A percentile compares a stretch with the other conserved stretches of the same genome.
Evolutionary conservation across 352 stramenopile genomes (phyloP).

Genomic region (Phytophthora kernoviae): DNA sequence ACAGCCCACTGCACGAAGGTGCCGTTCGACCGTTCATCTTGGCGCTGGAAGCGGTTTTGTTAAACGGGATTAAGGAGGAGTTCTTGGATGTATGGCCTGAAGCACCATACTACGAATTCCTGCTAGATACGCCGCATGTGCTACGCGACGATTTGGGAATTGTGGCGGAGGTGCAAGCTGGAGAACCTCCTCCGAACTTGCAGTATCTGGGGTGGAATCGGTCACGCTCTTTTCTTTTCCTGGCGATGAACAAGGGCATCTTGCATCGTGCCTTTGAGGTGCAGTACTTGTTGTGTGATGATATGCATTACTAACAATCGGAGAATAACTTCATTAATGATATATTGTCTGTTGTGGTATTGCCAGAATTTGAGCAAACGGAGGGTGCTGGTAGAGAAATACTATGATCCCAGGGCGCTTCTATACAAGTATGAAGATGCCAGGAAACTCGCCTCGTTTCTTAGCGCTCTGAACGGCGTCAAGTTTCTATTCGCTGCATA

Average conservation of each 20-base stretch:
- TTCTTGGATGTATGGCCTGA: conserved; percentile 64
- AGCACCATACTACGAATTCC: conserved; percentile 73
- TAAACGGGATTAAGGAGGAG: conserved; percentile 68
- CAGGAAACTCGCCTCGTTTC: conserved; percentile 52
- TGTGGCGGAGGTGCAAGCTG: conserved; percentile 52
- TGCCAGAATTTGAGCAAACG: conserved; percentile 73
- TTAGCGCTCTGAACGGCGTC: conserved; percentile 77
- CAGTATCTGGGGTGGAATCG: conserved; percentile 67
- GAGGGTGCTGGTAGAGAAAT: conserved; percentile 59
- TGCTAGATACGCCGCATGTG: conserved; percentile 62
- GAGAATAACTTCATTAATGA: too few relatives aligned
- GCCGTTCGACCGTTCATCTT: conserved; percentile 62
- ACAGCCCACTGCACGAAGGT: conserved; percentile 78
- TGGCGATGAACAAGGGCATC: conserved; percentile 78
- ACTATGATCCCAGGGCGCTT: conserved; percentile 62
- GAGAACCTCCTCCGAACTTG: conserved; percentile 38
- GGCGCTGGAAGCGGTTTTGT: conserved; percentile 65
- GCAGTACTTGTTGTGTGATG: conserved; percentile 1
- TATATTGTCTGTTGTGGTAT: not conserved
- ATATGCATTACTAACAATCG: too few relatives aligned
- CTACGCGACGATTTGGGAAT: conserved; percentile 73
- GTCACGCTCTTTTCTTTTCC: conserved; percentile 64
- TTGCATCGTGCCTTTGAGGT: conserved; percentile 78
- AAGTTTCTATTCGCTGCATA: conserved; percentile 56
- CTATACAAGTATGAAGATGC: conserved; percentile 72